Evolutionary conservation across 2,329 filamentous ascomycete genomes (phyloP).

Genomic region (Curvularia spicifera): DNA sequence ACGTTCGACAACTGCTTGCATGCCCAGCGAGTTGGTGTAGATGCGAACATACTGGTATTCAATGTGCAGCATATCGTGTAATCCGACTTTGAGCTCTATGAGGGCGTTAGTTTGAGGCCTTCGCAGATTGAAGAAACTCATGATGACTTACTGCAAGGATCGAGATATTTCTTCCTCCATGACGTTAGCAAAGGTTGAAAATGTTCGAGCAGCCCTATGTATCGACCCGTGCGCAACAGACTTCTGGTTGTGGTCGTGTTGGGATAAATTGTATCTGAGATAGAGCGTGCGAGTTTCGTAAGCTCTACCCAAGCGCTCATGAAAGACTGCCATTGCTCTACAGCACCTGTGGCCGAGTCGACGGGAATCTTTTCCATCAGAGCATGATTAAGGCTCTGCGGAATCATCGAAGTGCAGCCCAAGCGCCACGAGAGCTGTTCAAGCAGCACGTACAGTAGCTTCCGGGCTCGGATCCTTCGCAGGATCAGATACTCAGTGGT

Average conservation of each 20-base stretch:
- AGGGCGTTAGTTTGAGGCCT: constrained; percentile 4
- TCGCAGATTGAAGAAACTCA: not conserved
- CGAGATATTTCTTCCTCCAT: constrained; percentile 51
- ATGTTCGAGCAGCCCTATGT: constrained; percentile 58
- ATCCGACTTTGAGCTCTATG: constrained; percentile 43
- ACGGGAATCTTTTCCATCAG: constrained; percentile 51
- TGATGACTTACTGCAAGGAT: constrained; percentile 44
- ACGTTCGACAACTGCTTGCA: constrained; percentile 65
- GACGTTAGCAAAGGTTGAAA: constrained; percentile 52
- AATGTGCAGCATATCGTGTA: constrained; percentile 60
- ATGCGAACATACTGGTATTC: constrained; percentile 57
- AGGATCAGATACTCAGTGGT: constrained; percentile 38
- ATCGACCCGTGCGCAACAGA: constrained; percentile 56
- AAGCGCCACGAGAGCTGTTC: constrained; percentile 60
- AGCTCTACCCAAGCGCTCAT: constrained; percentile 59
- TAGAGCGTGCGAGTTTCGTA: constrained; percentile 56
- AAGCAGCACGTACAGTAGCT: constrained; percentile 54
- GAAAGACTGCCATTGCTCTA: constrained; percentile 58
- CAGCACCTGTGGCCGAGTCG: constrained; percentile 45
- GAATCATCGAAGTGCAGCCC: constrained; percentile 60
- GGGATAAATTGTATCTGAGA: constrained; percentile 62
- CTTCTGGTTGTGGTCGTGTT: constrained; percentile 50
- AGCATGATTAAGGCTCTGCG: constrained; percentile 52
- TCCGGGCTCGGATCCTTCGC: constrained; percentile 45
- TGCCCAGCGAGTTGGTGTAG: constrained; percentile 58